Conservation (phyloP, 164 flowering plant genomes). For the Macadamia tetraphylla region DNA sequence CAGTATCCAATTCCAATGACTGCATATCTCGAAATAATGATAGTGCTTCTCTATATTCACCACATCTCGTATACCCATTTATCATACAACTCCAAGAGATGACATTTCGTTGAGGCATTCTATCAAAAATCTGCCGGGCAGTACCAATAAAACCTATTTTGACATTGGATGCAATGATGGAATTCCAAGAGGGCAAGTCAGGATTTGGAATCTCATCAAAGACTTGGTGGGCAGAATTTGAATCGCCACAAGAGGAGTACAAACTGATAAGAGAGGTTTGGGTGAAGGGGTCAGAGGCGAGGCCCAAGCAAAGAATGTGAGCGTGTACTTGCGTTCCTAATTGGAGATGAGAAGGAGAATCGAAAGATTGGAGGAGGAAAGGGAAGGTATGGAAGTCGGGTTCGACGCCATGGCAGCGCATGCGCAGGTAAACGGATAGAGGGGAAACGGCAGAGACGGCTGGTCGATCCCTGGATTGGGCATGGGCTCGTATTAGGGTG, state of each 20-base stretch:
- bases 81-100: slow-evolving; percentile 41
- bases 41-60: slow-evolving; percentile 23
- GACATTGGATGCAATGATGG: slow-evolving; percentile 20
- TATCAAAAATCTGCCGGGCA: slow-evolving; percentile 26
- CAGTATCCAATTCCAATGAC: slow-evolving; percentile 2
- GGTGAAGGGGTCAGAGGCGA: slow-evolving; percentile 16
- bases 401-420: slow-evolving; percentile 25
- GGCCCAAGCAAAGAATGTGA: slow-evolving; percentile 17
- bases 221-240: slow-evolving; percentile 18
- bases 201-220: slow-evolving; percentile 29
- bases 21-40: slow-evolving; percentile 32
- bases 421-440: slow-evolving; percentile 23
- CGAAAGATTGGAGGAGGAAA: slow-evolving; percentile 28
- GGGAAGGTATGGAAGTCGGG: slow-evolving; percentile 37
- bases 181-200: slow-evolving; percentile 35
- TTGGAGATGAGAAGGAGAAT: slow-evolving; percentile 16
- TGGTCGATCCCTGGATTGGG: slow-evolving; percentile 2
- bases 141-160: slow-evolving; percentile 16
- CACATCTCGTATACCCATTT: slow-evolving; percentile 27
- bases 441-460: slow-evolving; percentile 4
- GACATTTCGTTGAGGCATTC: slow-evolving; percentile 33
- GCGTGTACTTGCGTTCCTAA: slow-evolving; percentile 20
- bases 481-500: slow-evolving; percentile 24
- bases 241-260: slow-evolving; percentile 26
- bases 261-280: slow-evolving; percentile 26